Base-by-base conservation (phyloP, 73 alveolate genomes). In the Tetrahymena borealis region DNA sequence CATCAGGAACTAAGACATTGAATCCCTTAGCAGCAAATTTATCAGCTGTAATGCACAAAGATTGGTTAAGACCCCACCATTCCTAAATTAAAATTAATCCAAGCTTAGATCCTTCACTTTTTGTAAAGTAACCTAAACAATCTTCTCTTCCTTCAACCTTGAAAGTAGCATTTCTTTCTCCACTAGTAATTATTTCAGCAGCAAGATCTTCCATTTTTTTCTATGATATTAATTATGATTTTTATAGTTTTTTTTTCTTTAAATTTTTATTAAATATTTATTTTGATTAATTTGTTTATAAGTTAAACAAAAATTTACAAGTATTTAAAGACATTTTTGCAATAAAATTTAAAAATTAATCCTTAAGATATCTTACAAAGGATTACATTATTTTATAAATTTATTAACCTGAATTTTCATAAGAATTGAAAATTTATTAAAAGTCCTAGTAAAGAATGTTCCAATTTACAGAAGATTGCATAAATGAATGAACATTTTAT, bases 141-240 rank as follows among this genome's bases (percentile, higher is more conserved):
- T 90, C 93, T 4, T 24, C 90, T 90, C 39, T 90, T 13, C 93
- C 93, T 28, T 90, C 93, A 36, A 90, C 93, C 24, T 3, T 12
- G 11, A 33, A 90, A 18, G 11, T 32, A 16, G 31, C 3, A 38
- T 90, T 90, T 90, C 42, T 90, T 18, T 78, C 91, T 16, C 91
- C 91, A 16, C n/a, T n/a, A 78, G 39, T 78, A 7, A 78, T 16
- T 6, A 33, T 78, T 32, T 78, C 39, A 31, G 15, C 91, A 32
- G 37, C 13, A 31, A 40, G 78, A 40, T 40, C 78, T 40, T 78
- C 91, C 91, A 78, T 78, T 78, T 78, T 3, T 16, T 15, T 78
- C 3, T 78, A 78, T 78, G 39, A 3, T 78, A 15, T 32, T 32
- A 32, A 16, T 3, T 31, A 31, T 5, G 13, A 5, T 78, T 78